Evolutionary conservation across 2,329 filamentous ascomycete species (phyloP), one percentile per base, ranked within the genome.

Genomic region (Phoma sp.): DNA sequence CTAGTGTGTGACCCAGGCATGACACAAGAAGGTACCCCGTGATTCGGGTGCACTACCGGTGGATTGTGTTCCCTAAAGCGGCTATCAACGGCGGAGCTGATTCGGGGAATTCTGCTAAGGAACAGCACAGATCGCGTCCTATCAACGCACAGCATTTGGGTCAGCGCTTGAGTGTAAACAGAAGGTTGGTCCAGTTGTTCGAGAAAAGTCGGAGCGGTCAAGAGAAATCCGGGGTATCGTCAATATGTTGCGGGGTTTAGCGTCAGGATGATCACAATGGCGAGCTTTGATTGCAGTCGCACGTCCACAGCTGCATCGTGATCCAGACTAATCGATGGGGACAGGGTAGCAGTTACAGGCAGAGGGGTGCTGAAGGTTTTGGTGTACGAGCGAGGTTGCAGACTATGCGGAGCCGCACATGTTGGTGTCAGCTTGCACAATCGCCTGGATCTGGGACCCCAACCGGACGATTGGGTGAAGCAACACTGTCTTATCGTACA

Each of bases 61-160:
- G 68, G 68, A 62, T 65, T 58, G 43, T 55, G 58, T 70, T 68
- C 60, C 68, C 68, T 52, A 57, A 61, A 51, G 55, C 67, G 68
- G 68, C 52, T 71, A 71, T 70, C 55, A 46, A 60, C 67, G 68
- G 68, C 64, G 59, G 51, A 36, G 10, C 46, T 43, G 40, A 40
- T 36, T 54, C 51, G 42, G 43, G 47, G 14, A 35, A 24, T 69
- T 68, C 60, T 70, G 64, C 67, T 66, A 53, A 36, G 39, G n/a
- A 41, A 39, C 27, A 35, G 35, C 29, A 29, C 33, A 33, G 7
- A 14, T 29, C 24, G 35, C 52, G 61, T 49, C 65, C 61, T 62
- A 62, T 63, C 61, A 57, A 24, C 49, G 40, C 36, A 55, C 30
- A 35, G 25, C 45, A 35, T 52, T 48, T 53, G 45, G 41, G 29